Evolutionary conservation across 1,284 basidiomycete genomes (phyloP), one percentile per base, ranked within the genome.

Genomic region (Exsudoporus floridanus): DNA sequence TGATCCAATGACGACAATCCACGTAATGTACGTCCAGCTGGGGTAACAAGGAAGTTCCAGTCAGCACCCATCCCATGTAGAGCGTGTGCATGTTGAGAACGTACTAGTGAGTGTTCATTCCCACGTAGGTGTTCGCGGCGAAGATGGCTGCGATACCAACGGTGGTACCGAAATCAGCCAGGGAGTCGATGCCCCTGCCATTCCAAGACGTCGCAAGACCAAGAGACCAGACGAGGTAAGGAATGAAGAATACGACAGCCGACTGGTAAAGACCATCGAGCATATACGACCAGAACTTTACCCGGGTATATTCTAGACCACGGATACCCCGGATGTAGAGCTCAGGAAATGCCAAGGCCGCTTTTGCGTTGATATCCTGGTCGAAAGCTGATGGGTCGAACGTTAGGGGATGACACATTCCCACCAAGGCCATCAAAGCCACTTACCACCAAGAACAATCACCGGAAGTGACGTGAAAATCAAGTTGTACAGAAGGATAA

Each of bases 281-380:
- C 90, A 98, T 96, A 73, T 95, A 97, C 48, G 88, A 70, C 92
- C 94, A 98, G 77, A 98, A 98, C 70, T 93, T 93, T 53, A 77
- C 61, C 13, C 92, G 83, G 19, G 94, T 98, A 73, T 98, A 99
- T 65, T 97, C 94, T 18, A 95, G 77, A 31, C 95, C 94, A 25
- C 86, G 81, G 61, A 98, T 96, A 35, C 96, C 95, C 42, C 94
- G 87, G 60, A 93, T 80, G 70, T 99, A 99, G 10, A 98, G 84
- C 64, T 95, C 90, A 7, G 95, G 95, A 75, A 92, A 96, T 4
- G 92, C 92, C 53, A 98, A 75, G 0, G 92, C 90, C 0, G 92
- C 94, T 68, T 85, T 84, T 23, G 93, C 90, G 66, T 95, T 94
- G 64, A 97, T 80, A 69, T 98, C 95, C 75, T 98, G 95, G 72